phyloP scores from a whole-genome alignment of 176 grass and related monocot species.

The Rhynchospora breviuscula region DNA sequence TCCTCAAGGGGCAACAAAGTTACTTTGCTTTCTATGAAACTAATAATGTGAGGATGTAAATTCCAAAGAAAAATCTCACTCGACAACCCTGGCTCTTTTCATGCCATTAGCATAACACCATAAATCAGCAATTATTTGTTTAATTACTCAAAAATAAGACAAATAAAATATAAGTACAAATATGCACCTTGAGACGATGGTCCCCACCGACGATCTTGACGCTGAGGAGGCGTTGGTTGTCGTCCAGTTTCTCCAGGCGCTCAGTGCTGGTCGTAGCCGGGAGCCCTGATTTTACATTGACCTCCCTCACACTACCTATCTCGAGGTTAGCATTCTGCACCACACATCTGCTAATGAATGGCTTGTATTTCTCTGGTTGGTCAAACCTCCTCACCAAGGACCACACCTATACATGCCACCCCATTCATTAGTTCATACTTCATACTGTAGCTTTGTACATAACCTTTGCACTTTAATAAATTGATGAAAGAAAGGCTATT shows the following conservation, averaged over 20 bases:
- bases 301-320: conserved; percentile 85
- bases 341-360: conserved; percentile 87
- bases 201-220: conserved; percentile 89
- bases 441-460: background rate
- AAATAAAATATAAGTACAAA: background rate
- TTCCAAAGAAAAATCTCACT: too few relatives aligned
- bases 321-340: conserved; percentile 64
- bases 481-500: background rate
- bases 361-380: conserved; percentile 94
- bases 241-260: conserved; percentile 70
- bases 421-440: background rate
- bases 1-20: background rate
- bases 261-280: conserved; percentile 88
- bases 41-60: background rate
- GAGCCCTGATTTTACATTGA: conserved; percentile 86
- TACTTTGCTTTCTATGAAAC: background rate
- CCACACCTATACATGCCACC: conserved; percentile 54
- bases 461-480: background rate
- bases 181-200: conserved; percentile 69
- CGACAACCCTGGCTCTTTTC: background rate
- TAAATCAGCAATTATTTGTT: background rate
- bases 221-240: conserved; percentile 85
- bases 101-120: background rate
- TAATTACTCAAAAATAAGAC: conserved; percentile 1
- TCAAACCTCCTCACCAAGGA: conserved; percentile 96